Conservation (phyloP, 2,329 filamentous ascomycete species). For the Colletotrichum sp. region DNA sequence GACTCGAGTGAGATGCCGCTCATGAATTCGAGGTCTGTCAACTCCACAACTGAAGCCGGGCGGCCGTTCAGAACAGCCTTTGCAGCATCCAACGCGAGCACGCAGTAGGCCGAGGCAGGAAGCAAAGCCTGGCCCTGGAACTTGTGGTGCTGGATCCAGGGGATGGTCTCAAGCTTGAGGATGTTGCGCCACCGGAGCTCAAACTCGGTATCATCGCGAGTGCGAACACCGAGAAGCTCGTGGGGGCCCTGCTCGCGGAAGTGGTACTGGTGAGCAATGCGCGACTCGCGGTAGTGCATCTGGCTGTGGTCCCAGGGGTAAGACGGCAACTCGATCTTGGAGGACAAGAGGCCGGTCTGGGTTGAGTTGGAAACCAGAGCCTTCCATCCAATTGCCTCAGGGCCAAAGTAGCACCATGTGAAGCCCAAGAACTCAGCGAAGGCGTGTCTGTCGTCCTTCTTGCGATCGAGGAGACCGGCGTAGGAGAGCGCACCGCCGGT, state of each 20-base stretch:
- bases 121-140: slow-evolving; percentile 43
- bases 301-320: slow-evolving; percentile 43
- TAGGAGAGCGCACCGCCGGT: slow-evolving; percentile 35
- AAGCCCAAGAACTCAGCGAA: slow-evolving; percentile 38
- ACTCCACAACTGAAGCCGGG: slow-evolving; percentile 30
- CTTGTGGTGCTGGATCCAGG: slow-evolving; percentile 43
- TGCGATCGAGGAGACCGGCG: slow-evolving; percentile 33
- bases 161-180: slow-evolving; percentile 22
- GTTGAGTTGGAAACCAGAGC: slow-evolving; percentile 27
- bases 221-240: slow-evolving; percentile 32
- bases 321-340: slow-evolving; percentile 33
- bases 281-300: slow-evolving; percentile 38
- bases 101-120: slow-evolving; percentile 47
- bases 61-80: slow-evolving; percentile 28
- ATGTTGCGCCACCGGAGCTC: slow-evolving; percentile 25
- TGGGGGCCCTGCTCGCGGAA: slow-evolving; percentile 34
- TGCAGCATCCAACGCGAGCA: slow-evolving; percentile 49
- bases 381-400: slow-evolving; percentile 22
- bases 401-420: slow-evolving; percentile 35
- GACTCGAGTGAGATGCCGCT: slow-evolving; percentile 35
- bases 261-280: slow-evolving; percentile 31
- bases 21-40: slow-evolving; percentile 34
- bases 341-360: slow-evolving; percentile 20
- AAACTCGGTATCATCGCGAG: slow-evolving; percentile 8
- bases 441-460: slow-evolving; percentile 30